Base-by-base conservation (phyloP, 495 filamentous ascomycete genomes). In the Podospora pseudopauciseta region DNA sequence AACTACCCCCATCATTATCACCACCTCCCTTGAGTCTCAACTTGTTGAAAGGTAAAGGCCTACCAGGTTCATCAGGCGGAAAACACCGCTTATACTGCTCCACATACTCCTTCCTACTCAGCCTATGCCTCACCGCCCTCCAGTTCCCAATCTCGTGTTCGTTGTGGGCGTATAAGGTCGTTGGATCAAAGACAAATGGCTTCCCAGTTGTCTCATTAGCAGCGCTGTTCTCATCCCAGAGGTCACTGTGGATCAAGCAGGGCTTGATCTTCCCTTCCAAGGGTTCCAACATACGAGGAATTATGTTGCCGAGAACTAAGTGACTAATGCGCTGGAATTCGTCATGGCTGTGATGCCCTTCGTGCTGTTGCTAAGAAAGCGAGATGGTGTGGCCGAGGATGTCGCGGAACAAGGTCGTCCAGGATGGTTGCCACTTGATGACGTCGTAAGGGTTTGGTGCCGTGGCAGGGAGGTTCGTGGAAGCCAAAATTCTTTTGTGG, bases 401-500 rank as follows among this genome's bases (percentile, higher is more conserved):
- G 39, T 49, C 39, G 39, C 39, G 39, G 13, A 49, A 49, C 0
- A 49, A 15, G 39, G 39, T 13, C 6, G 39, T 11, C 39, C 39
- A 85, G 18, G 80, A 79, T 3, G 73, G 72, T 55, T 80, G 74
- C 82, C 80, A 84, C 1, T 63, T 65, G 20, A 20, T 27, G n/a
- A 49, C 39, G 9, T 49, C n/a, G 28, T 75, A 71, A 5, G 53
- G 74, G 7, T 23, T 75, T 74, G 4, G 65, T 70, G 64, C 81
- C 78, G 27, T 80, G 76, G 70, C 49, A 84, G 44, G 39, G 78
- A 74, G 34, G 78, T 76, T 80, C 65, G 58, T 83, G 80, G 68
- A 86, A 87, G 0, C 85, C 85, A 67, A 84, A 87, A 67, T 81
- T 81, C 20, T 0, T 80, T 81, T 16, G 73, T 82, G 2, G 83